Percentiles rank a stretch among this genome's conserved stretches.
phyloP scores from a whole-genome alignment of 2,329 filamentous ascomycete species.

The Ophiostoma pallidulum region DNA sequence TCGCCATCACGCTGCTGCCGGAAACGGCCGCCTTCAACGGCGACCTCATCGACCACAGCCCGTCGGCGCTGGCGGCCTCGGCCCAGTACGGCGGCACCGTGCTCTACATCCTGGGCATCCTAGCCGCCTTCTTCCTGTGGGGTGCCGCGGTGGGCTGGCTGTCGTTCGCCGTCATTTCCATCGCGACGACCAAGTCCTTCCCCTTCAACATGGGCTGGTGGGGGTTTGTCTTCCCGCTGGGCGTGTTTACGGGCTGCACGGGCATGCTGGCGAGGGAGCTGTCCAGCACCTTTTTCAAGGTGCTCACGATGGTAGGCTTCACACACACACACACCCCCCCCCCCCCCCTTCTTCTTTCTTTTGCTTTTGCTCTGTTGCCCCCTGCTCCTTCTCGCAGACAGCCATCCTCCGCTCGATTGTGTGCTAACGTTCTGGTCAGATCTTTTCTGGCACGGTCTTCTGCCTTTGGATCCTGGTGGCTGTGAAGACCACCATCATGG shows the following conservation, averaged over 20 bases:
- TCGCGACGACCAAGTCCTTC: constrained; percentile 25
- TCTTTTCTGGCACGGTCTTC: constrained; percentile 32
- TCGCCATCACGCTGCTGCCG: constrained; percentile 26
- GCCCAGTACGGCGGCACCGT: constrained; percentile 37
- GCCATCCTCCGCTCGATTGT: no score
- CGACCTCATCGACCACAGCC: neutral
- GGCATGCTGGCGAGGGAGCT: constrained; percentile 31
- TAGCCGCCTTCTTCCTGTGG: constrained; percentile 27
- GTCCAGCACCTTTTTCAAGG: constrained; percentile 34
- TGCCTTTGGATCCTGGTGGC: constrained; percentile 35
- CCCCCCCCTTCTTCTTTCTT: no score
- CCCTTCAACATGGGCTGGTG: constrained; percentile 32
- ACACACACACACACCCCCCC: no score
- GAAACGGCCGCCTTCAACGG: constrained; percentile 29
- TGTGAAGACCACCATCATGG: constrained; percentile 29
- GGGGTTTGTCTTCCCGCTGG: constrained; percentile 31
- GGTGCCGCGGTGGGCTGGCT: constrained; percentile 27
- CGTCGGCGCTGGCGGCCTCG: constrained; percentile 31
- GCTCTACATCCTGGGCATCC: constrained; percentile 43
- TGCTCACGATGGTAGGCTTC: constrained; percentile 23
- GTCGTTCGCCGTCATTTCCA: constrained; percentile 23
- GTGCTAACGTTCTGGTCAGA: constrained; percentile 15
- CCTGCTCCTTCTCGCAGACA: no score
- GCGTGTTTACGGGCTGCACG: constrained; percentile 32
- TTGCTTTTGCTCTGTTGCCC: no score